Percentiles rank a stretch among this genome's conserved stretches.
These are phyloP conservation scores for Trichoderma orchidacearum DNA, from an alignment of 495 filamentous ascomycete genomes.

Conservation along the genomic window DNA sequence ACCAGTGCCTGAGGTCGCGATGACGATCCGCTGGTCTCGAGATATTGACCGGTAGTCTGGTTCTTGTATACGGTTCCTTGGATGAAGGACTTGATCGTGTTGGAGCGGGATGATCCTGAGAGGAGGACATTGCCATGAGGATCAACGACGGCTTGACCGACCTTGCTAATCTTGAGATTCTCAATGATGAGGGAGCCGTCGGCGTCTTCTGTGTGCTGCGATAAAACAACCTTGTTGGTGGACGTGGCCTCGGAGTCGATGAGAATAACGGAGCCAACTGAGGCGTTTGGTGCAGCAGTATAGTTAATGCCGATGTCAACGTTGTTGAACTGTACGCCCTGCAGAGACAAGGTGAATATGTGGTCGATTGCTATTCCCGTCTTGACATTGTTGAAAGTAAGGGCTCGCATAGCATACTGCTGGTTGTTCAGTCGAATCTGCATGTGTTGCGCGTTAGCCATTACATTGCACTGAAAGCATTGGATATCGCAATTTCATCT, in stretches of 20 bases:
- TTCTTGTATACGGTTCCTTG: slow-evolving; percentile 19
- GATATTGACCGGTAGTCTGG: background rate
- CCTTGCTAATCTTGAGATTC: slow-evolving; percentile 51
- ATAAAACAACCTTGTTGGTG: slow-evolving; percentile 22
- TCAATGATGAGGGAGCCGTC: slow-evolving; percentile 67
- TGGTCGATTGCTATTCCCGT: slow-evolving; percentile 38
- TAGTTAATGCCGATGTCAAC: slow-evolving; percentile 69
- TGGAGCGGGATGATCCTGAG: slow-evolving; percentile 29
- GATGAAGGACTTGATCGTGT: slow-evolving; percentile 31
- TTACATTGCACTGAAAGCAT: background rate
- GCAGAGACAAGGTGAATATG: background rate
- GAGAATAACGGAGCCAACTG: slow-evolving; percentile 64
- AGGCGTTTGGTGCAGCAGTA: slow-evolving; percentile 37
- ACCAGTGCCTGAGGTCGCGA: slow-evolving; percentile 13
- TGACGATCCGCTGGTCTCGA: background rate
- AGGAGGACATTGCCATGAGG: slow-evolving; percentile 36
- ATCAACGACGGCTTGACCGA: slow-evolving; percentile 36
- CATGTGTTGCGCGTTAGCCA: background rate
- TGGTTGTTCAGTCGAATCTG: slow-evolving; percentile 48
- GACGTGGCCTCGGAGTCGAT: slow-evolving; percentile 54
- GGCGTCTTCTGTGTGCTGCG: slow-evolving; percentile 9
- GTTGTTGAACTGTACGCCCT: slow-evolving; percentile 61
- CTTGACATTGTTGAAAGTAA: slow-evolving; percentile 69
- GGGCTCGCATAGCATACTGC: slow-evolving; percentile 82
- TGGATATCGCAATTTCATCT: background rate